A percentile compares a stretch with the other conserved stretches of the same genome.
Evolutionary conservation across 805 yeast genomes (phyloP).

Genomic region (Priceomyces carsonii): DNA sequence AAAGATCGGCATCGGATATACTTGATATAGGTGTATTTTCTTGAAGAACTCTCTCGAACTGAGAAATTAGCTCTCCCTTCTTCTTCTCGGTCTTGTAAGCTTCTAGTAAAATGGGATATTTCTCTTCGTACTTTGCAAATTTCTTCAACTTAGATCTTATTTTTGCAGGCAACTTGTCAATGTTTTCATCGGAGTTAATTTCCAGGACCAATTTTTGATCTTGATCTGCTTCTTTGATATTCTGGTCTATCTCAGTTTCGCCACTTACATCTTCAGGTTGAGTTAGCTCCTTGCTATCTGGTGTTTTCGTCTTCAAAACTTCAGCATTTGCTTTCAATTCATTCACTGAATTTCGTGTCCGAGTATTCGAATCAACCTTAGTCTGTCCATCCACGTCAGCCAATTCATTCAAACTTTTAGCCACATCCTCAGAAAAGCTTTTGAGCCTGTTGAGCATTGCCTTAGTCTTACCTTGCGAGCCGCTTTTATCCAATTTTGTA

Average conservation of each 20-base stretch:
- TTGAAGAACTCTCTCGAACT: slow-evolving; percentile 67
- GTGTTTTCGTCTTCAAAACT: slow-evolving; percentile 45
- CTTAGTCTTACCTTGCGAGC: too few relatives aligned
- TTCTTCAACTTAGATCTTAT: slow-evolving; percentile 66
- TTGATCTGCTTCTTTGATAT: slow-evolving; percentile 12
- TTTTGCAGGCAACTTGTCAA: slow-evolving; percentile 54
- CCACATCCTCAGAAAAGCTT: slow-evolving; percentile 46
- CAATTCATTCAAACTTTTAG: slow-evolving; percentile 41
- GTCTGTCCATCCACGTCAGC: slow-evolving; percentile 16
- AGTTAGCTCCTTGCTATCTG: slow-evolving; percentile 43
- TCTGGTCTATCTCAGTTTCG: slow-evolving; percentile 8
- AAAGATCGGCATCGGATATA: slow-evolving; percentile 67
- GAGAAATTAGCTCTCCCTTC: slow-evolving; percentile 56
- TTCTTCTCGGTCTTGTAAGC: slow-evolving; percentile 84
- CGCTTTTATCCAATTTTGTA: too few relatives aligned
- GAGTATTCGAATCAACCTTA: slow-evolving; percentile 5
- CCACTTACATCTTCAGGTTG: slow-evolving; percentile 47
- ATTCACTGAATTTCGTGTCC: slow-evolving; percentile 18
- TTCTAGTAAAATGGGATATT: slow-evolving; percentile 79
- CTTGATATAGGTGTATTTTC: slow-evolving; percentile 82
- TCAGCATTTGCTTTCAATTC: slow-evolving; percentile 35
- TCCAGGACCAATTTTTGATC: slow-evolving; percentile 4
- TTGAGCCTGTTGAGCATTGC: slow-evolving; percentile 43
- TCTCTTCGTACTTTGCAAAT: slow-evolving; percentile 83
- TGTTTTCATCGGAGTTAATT: slow-evolving; percentile 12